Percentiles rank a stretch among this genome's conserved stretches.
These are phyloP conservation scores for Fusarium virguliforme DNA, from an alignment of 2,329 filamentous ascomycete species.

Conservation along the genomic window DNA sequence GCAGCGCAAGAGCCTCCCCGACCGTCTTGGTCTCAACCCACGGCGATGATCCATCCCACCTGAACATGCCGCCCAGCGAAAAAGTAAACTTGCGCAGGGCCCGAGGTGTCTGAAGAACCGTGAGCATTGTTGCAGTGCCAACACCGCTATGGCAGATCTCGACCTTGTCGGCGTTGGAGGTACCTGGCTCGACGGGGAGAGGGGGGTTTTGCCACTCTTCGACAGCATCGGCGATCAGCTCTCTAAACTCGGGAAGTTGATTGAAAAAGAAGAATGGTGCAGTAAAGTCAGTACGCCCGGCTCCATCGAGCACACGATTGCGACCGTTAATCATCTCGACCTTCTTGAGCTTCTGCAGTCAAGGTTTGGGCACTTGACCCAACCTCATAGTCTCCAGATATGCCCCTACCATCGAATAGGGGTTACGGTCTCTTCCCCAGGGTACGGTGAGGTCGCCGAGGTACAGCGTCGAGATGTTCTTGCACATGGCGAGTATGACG, in stretches of 20 bases:
- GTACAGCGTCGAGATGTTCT: conserved; percentile 5
- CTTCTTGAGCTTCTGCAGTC: conserved; percentile 2
- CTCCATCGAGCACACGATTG: not conserved
- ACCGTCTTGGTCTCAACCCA: too few relatives aligned
- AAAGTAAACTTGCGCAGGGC: not conserved
- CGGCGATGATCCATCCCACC: not conserved
- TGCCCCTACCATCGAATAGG: conserved; percentile 1
- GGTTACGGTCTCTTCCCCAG: not conserved
- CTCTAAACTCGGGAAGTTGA: not conserved
- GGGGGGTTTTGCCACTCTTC: not conserved
- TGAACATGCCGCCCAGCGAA: not conserved
- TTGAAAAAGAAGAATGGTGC: not conserved
- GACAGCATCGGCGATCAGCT: not conserved
- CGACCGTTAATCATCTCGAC: conserved; percentile 8
- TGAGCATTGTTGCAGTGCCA: not conserved
- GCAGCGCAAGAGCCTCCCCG: not conserved
- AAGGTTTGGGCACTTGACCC: not conserved
- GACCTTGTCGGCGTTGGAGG: not conserved
- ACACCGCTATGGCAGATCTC: conserved; percentile 1
- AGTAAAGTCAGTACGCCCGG: not conserved
- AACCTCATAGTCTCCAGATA: conserved; percentile 3
- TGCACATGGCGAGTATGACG: conserved; percentile 9
- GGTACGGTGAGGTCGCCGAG: not conserved
- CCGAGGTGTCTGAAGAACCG: not conserved
- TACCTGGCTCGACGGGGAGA: not conserved